Conservation (phyloP, 2,329 filamentous ascomycete species). For the Clarireedia paspali region DNA sequence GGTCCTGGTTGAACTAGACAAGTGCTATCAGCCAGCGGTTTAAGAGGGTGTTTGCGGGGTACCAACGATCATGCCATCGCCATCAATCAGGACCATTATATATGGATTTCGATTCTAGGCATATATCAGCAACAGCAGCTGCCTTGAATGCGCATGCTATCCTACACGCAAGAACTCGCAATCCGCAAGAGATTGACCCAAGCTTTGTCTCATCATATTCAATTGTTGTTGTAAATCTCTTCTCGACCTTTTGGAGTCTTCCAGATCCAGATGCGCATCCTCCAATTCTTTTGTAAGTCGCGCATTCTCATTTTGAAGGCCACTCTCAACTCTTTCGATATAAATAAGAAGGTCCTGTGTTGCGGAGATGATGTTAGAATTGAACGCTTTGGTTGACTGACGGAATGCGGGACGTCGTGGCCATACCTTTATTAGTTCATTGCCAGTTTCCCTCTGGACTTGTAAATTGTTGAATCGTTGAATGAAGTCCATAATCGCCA, state of each 20-base stretch:
- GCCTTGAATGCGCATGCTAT: not conserved
- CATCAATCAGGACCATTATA: constrained; percentile 53
- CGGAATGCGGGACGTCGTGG: constrained; percentile 2
- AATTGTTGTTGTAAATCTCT: constrained; percentile 44
- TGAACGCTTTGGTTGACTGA: not conserved
- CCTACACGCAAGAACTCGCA: constrained; percentile 41
- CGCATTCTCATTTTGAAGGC: constrained; percentile 37
- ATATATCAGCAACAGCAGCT: not conserved
- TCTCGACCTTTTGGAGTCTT: constrained; percentile 39
- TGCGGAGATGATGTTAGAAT: constrained; percentile 1
- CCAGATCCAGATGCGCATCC: constrained; percentile 42
- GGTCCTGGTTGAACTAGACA: constrained; percentile 48
- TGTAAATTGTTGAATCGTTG: constrained; percentile 40
- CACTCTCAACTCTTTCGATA: constrained; percentile 37
- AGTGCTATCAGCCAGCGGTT: constrained; percentile 10
- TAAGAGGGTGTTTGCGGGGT: constrained; percentile 10
- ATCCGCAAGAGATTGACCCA: constrained; percentile 32
- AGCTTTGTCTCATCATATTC: constrained; percentile 32
- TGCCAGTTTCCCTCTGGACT: constrained; percentile 33
- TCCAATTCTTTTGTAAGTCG: constrained; percentile 35
- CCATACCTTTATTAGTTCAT: constrained; percentile 41
- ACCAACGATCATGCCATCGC: constrained; percentile 52
- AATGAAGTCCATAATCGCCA: constrained; percentile 37
- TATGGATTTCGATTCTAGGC: constrained; percentile 45
- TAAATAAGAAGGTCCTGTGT: constrained; percentile 41